phyloP scores from a whole-genome alignment of 768 basidiomycete genomes.

The Pluteus cervinus region DNA sequence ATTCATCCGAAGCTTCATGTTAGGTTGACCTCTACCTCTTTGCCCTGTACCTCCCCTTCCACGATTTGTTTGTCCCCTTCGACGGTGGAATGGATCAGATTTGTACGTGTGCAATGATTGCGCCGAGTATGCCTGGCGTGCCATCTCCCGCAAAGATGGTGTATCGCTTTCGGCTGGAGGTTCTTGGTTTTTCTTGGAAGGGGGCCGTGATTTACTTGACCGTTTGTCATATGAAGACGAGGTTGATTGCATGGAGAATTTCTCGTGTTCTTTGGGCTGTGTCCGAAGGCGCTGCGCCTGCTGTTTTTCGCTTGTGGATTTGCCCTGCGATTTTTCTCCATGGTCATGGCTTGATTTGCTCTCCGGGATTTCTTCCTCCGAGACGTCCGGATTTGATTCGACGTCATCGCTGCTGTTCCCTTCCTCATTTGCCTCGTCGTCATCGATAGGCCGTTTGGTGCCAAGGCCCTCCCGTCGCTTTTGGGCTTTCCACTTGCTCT shows the following conservation, averaged over 20 bases:
- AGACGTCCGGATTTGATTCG: background rate
- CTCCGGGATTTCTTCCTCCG: constrained; percentile 1
- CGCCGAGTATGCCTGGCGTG: constrained; percentile 55
- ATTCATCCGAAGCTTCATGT: constrained; percentile 85
- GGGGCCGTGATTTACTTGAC: constrained; percentile 13
- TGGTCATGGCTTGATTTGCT: background rate
- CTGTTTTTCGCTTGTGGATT: background rate
- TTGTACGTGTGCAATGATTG: constrained; percentile 54
- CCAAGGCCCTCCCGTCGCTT: constrained; percentile 42
- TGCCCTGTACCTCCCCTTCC: constrained; percentile 22
- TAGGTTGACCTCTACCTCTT: constrained; percentile 40
- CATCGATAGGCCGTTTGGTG: constrained; percentile 1
- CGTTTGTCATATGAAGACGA: constrained; percentile 9
- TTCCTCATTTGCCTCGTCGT: constrained; percentile 10
- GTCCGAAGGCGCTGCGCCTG: background rate
- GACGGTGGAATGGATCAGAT: constrained; percentile 35
- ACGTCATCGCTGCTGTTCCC: constrained; percentile 11
- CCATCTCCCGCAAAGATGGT: constrained; percentile 52
- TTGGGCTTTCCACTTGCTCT: constrained; percentile 71
- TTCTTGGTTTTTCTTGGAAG: constrained; percentile 10
- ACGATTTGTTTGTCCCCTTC: constrained; percentile 15
- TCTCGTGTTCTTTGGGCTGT: background rate
- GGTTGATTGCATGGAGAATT: constrained; percentile 1
- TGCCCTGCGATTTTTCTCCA: background rate
- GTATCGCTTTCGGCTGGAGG: constrained; percentile 14